Evolutionary conservation across 331 rosid genomes (phyloP), one percentile per base, ranked within the genome.

Genomic region (Phaseolus coccineus): DNA sequence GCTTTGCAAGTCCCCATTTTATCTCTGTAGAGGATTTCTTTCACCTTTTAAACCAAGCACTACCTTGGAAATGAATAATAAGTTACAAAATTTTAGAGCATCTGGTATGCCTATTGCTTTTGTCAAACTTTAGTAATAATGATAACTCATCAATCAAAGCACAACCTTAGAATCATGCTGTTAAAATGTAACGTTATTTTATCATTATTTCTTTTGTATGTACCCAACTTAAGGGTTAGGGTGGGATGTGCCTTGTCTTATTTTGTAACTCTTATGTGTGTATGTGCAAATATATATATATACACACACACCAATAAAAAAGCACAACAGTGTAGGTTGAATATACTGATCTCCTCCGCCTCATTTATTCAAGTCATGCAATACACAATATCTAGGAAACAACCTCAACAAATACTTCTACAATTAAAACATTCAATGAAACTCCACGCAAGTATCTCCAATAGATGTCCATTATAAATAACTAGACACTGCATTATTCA

Each of bases 341-440:
- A 33, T 6, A 33, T 6, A 33, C 37, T 33, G 37, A 5, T 33
- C 37, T 33, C 6, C 6, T 33, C 37, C 37, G 5, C 5, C 37
- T 33, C 37, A 4, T 33, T 33, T 33, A 33, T 33, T 33, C 4
- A 33, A 33, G 37, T 33, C 37, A 33, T 37, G 40, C 40, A 37
- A 37, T 37, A 37, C 40, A 37, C 8, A 28, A 28, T 37, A 37
- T 37, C 40, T 6, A 74, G 72, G 62, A 64, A 76, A 76, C 72
- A 69, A 24, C 59, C 86, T 46, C 82, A 28, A 47, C 62, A 78
- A 25, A 47, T 33, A 78, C 24, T 68, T 39, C 30, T 31, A 59
- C 25, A 11, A 5, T 37, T 13, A 66, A 37, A 66, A 77, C 13
- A 58, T 48, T 48, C 42, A 77, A 70, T 27, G 27, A 59, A 48